Evolutionary conservation across 768 basidiomycete genomes (phyloP).

Genomic region (Cystofilobasidium ferigula): DNA sequence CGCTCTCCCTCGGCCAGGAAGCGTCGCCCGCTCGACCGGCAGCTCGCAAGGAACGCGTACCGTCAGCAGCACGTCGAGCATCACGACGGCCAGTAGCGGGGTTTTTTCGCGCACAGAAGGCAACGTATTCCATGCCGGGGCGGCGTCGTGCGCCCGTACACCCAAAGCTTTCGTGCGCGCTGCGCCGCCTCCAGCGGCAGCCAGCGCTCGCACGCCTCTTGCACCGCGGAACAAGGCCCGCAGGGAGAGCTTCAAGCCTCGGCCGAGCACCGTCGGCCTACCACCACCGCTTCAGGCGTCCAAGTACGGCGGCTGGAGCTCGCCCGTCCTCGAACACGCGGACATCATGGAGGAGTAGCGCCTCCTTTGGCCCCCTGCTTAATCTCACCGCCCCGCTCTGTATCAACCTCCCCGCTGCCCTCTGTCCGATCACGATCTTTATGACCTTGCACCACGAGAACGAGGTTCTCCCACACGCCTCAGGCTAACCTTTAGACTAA

Average conservation of each 20-base stretch:
- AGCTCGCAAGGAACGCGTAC: background rate
- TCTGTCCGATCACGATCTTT: background rate
- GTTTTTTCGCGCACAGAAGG: conserved; percentile 7
- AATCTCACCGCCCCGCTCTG: background rate
- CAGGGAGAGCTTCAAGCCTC: conserved; percentile 72
- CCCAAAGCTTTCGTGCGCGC: background rate
- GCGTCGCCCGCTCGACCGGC: background rate
- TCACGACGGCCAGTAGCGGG: conserved; percentile 4
- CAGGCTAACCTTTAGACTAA: too few relatives aligned
- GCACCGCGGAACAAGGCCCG: conserved; percentile 30
- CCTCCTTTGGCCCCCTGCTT: background rate
- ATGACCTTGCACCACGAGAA: too few relatives aligned
- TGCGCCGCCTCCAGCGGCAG: background rate
- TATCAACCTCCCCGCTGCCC: too few relatives aligned
- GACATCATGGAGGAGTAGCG: background rate
- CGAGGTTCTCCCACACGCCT: too few relatives aligned
- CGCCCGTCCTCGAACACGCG: background rate
- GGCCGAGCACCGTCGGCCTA: conserved; percentile 50
- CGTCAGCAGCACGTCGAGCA: conserved; percentile 5
- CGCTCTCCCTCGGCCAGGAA: conserved; percentile 8
- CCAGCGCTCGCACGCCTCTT: background rate
- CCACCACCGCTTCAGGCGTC: background rate
- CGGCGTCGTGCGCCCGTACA: background rate
- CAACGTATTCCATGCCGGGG: background rate
- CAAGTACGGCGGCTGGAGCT: conserved; percentile 2